Percentiles rank a stretch among this genome's conserved stretches.
phyloP scores from a whole-genome alignment of 768 basidiomycete genomes.

The Suillus brevipes region DNA sequence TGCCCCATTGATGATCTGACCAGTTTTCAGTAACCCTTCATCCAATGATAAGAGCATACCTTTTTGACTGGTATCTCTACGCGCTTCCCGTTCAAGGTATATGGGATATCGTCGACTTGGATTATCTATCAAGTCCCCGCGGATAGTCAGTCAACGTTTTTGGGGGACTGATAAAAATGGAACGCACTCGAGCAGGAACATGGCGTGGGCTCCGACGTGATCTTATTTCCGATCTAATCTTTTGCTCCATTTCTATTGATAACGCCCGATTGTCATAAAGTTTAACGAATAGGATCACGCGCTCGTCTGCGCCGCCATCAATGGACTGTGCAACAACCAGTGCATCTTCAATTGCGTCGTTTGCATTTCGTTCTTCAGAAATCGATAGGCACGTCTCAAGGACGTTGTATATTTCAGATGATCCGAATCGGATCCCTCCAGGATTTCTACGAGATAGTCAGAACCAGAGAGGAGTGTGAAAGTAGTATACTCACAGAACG shows the following conservation, averaged over 20 bases:
- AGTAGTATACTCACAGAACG: slow-evolving; percentile 54
- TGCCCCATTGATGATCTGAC: slow-evolving; percentile 77
- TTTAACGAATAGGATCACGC: slow-evolving; percentile 76
- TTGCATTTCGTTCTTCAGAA: slow-evolving; percentile 19
- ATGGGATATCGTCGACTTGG: slow-evolving; percentile 69
- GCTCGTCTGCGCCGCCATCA: slow-evolving; percentile 65
- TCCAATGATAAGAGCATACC: slow-evolving; percentile 29
- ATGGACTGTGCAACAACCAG: slow-evolving; percentile 73
- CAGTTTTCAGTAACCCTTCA: slow-evolving; percentile 12
- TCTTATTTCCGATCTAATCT: slow-evolving; percentile 63
- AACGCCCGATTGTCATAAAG: slow-evolving; percentile 51
- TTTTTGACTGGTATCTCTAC: slow-evolving; percentile 81
- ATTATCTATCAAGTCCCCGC: slow-evolving; percentile 50
- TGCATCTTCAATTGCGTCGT: slow-evolving; percentile 55
- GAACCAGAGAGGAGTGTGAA: slow-evolving; percentile 1
- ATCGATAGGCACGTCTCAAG: slow-evolving; percentile 61
- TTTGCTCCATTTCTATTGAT: slow-evolving; percentile 50
- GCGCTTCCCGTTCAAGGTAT: slow-evolving; percentile 79
- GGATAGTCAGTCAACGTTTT: slow-evolving; percentile 21
- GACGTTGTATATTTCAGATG: slow-evolving; percentile 80
- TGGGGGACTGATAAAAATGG: slow-evolving; percentile 12
- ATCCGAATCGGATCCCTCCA: slow-evolving; percentile 81
- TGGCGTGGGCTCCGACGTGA: slow-evolving; percentile 67
- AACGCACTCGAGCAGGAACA: slow-evolving; percentile 68
- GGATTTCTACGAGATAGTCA: slow-evolving; percentile 54